Evolutionary conservation across 106 monocot species (phyloP).

Genomic region (Acanthochlamys bracteata): DNA sequence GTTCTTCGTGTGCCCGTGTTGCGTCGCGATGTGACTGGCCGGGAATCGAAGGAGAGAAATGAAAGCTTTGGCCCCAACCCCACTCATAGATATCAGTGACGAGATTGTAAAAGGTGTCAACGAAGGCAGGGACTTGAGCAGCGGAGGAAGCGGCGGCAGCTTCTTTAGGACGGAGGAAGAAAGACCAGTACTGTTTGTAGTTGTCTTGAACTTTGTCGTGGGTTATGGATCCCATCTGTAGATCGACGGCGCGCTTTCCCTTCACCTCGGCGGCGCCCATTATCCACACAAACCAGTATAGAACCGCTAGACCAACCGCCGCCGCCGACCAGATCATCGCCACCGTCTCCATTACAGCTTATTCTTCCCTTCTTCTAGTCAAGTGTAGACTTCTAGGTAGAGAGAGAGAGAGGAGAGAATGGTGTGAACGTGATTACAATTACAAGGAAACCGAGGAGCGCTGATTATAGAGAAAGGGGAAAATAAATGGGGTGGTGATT

Average conservation of each 20-base stretch:
- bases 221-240: constrained; percentile 62
- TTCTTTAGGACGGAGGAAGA: constrained; percentile 68
- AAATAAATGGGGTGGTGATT: no score
- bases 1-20: constrained; percentile 65
- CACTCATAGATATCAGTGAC: constrained; percentile 79
- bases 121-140: constrained; percentile 62
- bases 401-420: constrained; percentile 1
- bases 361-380: background rate
- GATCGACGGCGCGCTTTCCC: constrained; percentile 66
- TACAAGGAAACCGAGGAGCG: background rate
- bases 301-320: constrained; percentile 17
- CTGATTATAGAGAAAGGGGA: background rate
- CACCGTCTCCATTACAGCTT: constrained; percentile 25
- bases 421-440: background rate
- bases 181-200: constrained; percentile 79
- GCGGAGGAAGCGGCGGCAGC: constrained; percentile 18
- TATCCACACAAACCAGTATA: constrained; percentile 85
- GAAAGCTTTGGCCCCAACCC: constrained; percentile 84
- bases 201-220: constrained; percentile 54
- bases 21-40: constrained; percentile 49
- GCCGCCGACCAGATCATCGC: constrained; percentile 29
- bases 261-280: constrained; percentile 76
- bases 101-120: constrained; percentile 85
- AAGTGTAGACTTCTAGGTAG: background rate
- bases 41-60: constrained; percentile 62